phyloP scores from a whole-genome alignment of 2,329 filamentous ascomycete species.

The Hansfordia pulvinata region DNA sequence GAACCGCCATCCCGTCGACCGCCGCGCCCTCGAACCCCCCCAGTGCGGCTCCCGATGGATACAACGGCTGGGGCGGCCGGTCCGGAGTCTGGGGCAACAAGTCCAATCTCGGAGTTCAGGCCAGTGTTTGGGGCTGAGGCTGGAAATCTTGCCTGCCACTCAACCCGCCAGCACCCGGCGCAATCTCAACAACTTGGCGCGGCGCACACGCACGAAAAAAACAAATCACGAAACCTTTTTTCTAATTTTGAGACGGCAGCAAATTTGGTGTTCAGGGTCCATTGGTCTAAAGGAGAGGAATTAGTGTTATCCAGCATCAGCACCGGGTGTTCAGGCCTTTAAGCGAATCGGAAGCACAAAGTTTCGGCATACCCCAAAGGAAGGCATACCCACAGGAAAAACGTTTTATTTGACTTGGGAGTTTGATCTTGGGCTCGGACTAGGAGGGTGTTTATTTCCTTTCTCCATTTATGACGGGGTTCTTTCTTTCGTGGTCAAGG shows the following conservation, averaged over 20 bases:
- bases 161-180: too few relatives aligned
- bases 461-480: too few relatives aligned
- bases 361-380: too few relatives aligned
- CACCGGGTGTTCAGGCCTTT: slow-evolving; percentile 20
- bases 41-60: slow-evolving; percentile 27
- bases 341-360: slow-evolving; percentile 15
- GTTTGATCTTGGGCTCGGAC: too few relatives aligned
- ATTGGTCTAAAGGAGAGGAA: slow-evolving; percentile 13
- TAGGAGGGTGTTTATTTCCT: too few relatives aligned
- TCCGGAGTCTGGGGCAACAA: slow-evolving; percentile 78
- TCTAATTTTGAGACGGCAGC: slow-evolving; percentile 9
- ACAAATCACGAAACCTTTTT: background rate
- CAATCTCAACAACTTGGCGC: slow-evolving; percentile 2
- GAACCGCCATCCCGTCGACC: slow-evolving; percentile 22
- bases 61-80: slow-evolving; percentile 64
- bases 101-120: slow-evolving; percentile 70
- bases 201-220: background rate
- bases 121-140: slow-evolving; percentile 83
- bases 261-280: slow-evolving; percentile 18
- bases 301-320: slow-evolving; percentile 19
- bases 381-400: too few relatives aligned
- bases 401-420: slow-evolving; percentile 6
- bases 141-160: background rate
- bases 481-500: too few relatives aligned
- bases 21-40: slow-evolving; percentile 42